Conservation (phyloP, 129 eudicot genomes). For the Apium graveolens region DNA sequence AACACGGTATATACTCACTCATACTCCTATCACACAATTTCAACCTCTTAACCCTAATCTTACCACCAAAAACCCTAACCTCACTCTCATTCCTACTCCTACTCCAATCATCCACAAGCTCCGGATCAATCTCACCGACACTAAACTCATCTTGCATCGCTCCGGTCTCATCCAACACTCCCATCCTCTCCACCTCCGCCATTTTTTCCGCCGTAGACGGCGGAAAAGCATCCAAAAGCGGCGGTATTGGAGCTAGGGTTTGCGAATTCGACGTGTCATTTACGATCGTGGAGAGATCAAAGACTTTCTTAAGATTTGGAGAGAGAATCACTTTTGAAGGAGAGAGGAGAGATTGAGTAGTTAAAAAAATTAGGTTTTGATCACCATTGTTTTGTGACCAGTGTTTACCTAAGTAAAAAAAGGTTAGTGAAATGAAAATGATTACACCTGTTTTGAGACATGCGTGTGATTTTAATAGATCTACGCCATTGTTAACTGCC, state of each 20-base stretch:
- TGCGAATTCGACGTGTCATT: conserved; percentile 27
- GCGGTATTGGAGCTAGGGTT: conserved; percentile 6
- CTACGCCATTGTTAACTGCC: conserved; percentile 24
- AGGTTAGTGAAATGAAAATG: conserved; percentile 46
- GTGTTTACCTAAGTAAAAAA: conserved; percentile 68
- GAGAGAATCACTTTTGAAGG: conserved; percentile 36
- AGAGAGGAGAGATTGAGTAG: conserved; percentile 20
- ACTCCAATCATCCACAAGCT: conserved; percentile 47
- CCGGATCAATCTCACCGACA: conserved; percentile 74
- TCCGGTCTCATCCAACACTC: conserved; percentile 79
- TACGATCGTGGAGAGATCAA: conserved; percentile 31
- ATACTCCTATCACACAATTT: conserved; percentile 52
- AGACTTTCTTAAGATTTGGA: conserved; percentile 44
- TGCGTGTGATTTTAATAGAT: conserved; percentile 42
- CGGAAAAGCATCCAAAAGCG: conserved; percentile 24
- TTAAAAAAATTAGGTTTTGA: conserved; percentile 49
- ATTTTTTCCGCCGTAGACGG: conserved; percentile 15
- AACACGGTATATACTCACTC: conserved; percentile 92
- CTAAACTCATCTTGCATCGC: conserved; percentile 73
- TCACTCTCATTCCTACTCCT: conserved; percentile 22
- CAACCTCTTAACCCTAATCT: conserved; percentile 53
- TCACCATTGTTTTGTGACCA: conserved; percentile 47
- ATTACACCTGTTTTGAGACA: conserved; percentile 31
- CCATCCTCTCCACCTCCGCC: conserved; percentile 56
- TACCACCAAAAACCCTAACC: conserved; percentile 8